These are phyloP conservation scores for Tetragonia tetragonoides DNA, from an alignment of 148 eudicot species.

Conservation along the genomic window DNA sequence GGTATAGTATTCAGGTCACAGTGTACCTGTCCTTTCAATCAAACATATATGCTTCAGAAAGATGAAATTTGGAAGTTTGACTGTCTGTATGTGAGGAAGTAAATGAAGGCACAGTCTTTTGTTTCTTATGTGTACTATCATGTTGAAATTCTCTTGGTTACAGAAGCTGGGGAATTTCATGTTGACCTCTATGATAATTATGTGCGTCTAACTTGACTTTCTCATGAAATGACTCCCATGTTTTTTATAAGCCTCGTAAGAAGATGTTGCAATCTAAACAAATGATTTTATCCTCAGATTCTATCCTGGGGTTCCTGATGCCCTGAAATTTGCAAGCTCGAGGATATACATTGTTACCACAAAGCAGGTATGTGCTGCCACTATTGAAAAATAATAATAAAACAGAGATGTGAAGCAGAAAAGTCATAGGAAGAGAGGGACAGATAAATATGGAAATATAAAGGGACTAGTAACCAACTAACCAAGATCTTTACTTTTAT, in stretches of 20 bases:
- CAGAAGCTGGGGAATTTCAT: conserved; percentile 2
- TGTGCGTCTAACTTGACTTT: not conserved
- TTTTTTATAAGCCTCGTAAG: not conserved
- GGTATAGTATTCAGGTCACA: not conserved
- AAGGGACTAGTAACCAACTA: not conserved
- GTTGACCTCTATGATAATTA: not conserved
- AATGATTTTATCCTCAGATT: conserved; percentile 45
- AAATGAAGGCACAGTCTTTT: not conserved
- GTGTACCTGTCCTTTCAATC: not conserved
- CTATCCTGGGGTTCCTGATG: conserved; percentile 95
- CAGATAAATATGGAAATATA: not conserved
- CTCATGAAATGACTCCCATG: not conserved
- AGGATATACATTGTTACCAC: conserved; percentile 89
- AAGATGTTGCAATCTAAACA: not conserved
- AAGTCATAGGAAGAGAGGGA: not conserved
- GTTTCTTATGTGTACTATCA: not conserved
- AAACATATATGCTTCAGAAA: not conserved
- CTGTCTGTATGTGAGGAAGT: not conserved
- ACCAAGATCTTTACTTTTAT: not conserved
- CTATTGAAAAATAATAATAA: not conserved
- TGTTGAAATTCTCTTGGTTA: conserved; percentile 10
- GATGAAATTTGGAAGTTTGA: not conserved
- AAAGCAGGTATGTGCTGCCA: conserved; percentile 57
- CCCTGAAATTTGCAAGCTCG: conserved; percentile 85
- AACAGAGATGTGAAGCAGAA: not conserved